Evolutionary conservation across 2,329 filamentous ascomycete genomes (phyloP).

Genomic region (Calonectria pteridis): DNA sequence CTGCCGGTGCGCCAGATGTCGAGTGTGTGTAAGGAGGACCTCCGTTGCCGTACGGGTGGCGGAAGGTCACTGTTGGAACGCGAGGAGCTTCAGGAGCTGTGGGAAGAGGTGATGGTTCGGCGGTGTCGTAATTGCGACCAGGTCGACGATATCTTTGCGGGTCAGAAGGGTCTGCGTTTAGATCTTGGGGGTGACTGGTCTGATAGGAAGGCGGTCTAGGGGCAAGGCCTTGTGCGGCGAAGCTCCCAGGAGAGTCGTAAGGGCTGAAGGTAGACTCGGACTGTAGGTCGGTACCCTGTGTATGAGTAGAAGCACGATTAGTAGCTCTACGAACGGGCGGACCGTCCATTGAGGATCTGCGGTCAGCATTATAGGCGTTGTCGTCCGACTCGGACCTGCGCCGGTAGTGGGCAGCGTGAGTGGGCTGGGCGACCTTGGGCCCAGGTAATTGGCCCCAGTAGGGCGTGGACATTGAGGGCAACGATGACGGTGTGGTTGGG

Average conservation of each 20-base stretch:
- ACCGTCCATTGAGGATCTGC: constrained; percentile 49
- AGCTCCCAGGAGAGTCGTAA: constrained; percentile 67
- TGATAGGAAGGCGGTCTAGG: constrained; percentile 71
- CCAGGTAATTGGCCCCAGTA: constrained; percentile 72
- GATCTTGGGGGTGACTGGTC: constrained; percentile 57
- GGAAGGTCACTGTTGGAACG: constrained; percentile 70
- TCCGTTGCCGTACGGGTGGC: constrained; percentile 56
- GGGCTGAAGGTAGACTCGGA: constrained; percentile 72
- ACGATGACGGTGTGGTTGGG: constrained; percentile 45
- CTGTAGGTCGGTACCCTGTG: constrained; percentile 65
- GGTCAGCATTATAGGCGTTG: constrained; percentile 47
- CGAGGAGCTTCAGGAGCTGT: constrained; percentile 72
- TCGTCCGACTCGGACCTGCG: constrained; percentile 51
- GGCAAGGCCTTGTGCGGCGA: constrained; percentile 65
- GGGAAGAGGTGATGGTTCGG: constrained; percentile 55
- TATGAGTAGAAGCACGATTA: constrained; percentile 68
- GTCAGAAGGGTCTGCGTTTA: constrained; percentile 54
- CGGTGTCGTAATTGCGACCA: constrained; percentile 49
- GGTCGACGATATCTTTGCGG: constrained; percentile 58
- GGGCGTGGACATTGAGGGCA: constrained; percentile 60
- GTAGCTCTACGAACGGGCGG: constrained; percentile 57
- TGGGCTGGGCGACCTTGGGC: constrained; percentile 53
- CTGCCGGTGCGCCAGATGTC: constrained; percentile 23
- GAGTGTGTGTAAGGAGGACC: constrained; percentile 41
- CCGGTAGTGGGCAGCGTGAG: constrained; percentile 48